phyloP scores from a whole-genome alignment of 2,329 filamentous ascomycete genomes.

The Aspergillus sclerotialis region DNA sequence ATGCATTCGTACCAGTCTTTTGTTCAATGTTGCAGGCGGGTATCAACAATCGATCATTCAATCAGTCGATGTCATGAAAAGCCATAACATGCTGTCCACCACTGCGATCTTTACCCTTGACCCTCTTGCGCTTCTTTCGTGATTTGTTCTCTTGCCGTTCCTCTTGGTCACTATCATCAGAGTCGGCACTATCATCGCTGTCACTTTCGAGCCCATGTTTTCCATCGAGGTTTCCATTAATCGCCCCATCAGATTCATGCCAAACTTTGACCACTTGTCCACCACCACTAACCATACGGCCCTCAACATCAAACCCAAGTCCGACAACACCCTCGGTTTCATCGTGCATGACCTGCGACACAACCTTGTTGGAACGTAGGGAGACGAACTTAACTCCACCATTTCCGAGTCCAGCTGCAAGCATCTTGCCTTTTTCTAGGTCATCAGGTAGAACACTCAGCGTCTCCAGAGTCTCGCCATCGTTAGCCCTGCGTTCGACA shows the following conservation, averaged over 20 bases:
- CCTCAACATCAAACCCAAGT: constrained; percentile 75
- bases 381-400: constrained; percentile 72
- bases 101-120: constrained; percentile 36
- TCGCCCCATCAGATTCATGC: constrained; percentile 59
- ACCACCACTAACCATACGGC: constrained; percentile 83
- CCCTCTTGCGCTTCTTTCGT: constrained; percentile 43
- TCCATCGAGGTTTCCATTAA: constrained; percentile 31
- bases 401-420: constrained; percentile 75
- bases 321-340: constrained; percentile 79
- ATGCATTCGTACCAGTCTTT: constrained; percentile 5
- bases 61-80: constrained; percentile 37
- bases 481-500: constrained; percentile 56
- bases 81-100: constrained; percentile 35
- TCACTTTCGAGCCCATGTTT: constrained; percentile 36
- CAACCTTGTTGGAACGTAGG: constrained; percentile 64
- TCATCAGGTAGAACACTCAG: constrained; percentile 65
- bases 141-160: constrained; percentile 30
- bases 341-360: constrained; percentile 65
- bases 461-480: constrained; percentile 75
- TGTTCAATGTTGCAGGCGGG: constrained; percentile 8
- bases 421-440: constrained; percentile 56
- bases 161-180: constrained; percentile 45
- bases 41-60: too few relatives aligned
- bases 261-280: constrained; percentile 84
- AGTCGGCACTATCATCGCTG: constrained; percentile 34